phyloP scores from a whole-genome alignment of 371 early-diverging fungal genomes.

The Mortierella sp. region DNA sequence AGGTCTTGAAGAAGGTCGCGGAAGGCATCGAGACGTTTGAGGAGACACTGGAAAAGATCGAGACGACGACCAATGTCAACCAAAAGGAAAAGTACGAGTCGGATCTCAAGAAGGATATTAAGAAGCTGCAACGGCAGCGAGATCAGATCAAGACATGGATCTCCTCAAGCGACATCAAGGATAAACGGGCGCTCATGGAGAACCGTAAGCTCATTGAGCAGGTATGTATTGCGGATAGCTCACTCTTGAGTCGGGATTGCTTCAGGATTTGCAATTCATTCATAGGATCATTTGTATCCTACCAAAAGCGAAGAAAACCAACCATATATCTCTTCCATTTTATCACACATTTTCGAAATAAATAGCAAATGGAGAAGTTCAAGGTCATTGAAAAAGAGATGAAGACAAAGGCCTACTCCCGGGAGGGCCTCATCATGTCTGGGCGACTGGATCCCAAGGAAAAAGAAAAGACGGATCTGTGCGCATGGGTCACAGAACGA shows the following conservation, averaged over 20 bases:
- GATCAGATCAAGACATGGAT: slow-evolving; percentile 98
- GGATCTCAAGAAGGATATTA: slow-evolving; percentile 98
- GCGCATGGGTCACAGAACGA: slow-evolving; percentile 83
- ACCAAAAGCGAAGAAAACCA: no score
- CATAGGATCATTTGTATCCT: background rate
- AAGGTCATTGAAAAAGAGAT: slow-evolving; percentile 97
- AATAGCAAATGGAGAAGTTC: slow-evolving; percentile 96
- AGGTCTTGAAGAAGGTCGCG: slow-evolving; percentile 92
- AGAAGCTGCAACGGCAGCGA: slow-evolving; percentile 94
- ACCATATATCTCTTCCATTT: background rate
- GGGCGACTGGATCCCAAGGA: slow-evolving; percentile 93
- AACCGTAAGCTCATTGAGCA: slow-evolving; percentile 93
- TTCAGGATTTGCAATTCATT: background rate
- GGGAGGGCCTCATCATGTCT: slow-evolving; percentile 89
- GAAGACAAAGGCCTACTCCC: slow-evolving; percentile 97
- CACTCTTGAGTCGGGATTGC: background rate
- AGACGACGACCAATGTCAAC: slow-evolving; percentile 80
- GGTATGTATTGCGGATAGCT: slow-evolving; percentile 44
- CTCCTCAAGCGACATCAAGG: slow-evolving; percentile 93
- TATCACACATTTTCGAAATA: background rate
- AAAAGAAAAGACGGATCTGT: slow-evolving; percentile 86
- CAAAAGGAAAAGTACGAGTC: slow-evolving; percentile 97
- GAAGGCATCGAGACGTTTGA: slow-evolving; percentile 97
- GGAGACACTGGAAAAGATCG: slow-evolving; percentile 89
- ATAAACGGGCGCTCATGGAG: slow-evolving; percentile 89